Evolutionary conservation across 2,329 filamentous ascomycete species (phyloP).

Genomic region (Verticillium klebahnii): DNA sequence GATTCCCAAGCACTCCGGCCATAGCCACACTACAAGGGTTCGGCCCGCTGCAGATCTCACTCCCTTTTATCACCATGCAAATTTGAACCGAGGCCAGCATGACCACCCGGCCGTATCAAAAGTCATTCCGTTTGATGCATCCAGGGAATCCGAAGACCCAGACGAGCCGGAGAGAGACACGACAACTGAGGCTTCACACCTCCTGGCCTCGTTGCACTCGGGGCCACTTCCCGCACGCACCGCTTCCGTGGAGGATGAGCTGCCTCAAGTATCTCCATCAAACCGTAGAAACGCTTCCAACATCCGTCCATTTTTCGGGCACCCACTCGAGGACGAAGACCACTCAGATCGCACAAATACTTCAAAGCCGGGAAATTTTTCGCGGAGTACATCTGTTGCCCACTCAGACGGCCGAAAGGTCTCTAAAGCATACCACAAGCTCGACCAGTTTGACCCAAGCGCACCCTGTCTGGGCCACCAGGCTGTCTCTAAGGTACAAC

Average conservation of each 20-base stretch:
- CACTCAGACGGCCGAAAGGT: neutral
- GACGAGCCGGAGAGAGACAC: neutral
- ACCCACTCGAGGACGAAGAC: neutral
- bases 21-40: slow-evolving; percentile 19
- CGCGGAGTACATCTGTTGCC: neutral
- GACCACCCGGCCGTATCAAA: slow-evolving; percentile 14
- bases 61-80: slow-evolving; percentile 5
- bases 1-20: slow-evolving; percentile 13
- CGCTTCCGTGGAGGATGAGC: too few relatives aligned
- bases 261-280: too few relatives aligned
- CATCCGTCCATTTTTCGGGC: neutral
- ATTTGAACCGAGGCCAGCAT: slow-evolving; percentile 2
- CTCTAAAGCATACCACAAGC: neutral
- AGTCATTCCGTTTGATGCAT: slow-evolving; percentile 12
- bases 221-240: too few relatives aligned
- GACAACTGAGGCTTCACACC: neutral
- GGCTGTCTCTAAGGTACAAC: slow-evolving; percentile 4
- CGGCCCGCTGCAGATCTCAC: slow-evolving; percentile 17
- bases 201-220: neutral
- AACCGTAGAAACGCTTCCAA: slow-evolving; percentile 3
- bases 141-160: slow-evolving; percentile 3
- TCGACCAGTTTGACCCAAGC: neutral
- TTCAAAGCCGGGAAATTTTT: neutral
- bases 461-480: slow-evolving; percentile 4
- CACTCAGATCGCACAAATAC: neutral